Base-by-base conservation (phyloP, 2,329 filamentous ascomycete species). In the Aaosphaeria pasadenensis region DNA sequence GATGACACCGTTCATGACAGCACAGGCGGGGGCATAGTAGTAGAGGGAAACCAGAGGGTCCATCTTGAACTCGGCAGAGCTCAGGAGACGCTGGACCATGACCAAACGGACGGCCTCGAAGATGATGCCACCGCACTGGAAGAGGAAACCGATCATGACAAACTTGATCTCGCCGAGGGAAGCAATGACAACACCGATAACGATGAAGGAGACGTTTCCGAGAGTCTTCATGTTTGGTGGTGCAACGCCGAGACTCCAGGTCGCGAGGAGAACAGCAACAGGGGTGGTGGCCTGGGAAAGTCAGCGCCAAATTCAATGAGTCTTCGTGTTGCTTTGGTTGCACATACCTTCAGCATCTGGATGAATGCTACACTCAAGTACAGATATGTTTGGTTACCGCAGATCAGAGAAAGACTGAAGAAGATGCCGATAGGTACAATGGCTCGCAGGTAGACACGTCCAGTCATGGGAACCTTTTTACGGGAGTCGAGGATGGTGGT, bases 301-400 rank as follows among this genome's bases (percentile, higher is more conserved):
- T 60, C 45, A 54, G 36, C 31, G 55, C 51, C 30, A 9, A 36
- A 36, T n/a, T 42, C n/a, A 36, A 11, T 29, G 11, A 11, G 11
- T 24, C 38, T 13, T 24, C 17, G 17, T 24, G 17, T 2, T 24
- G 17, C 17, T 24, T n/a, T 11, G 5, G 33, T 35, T n/a, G 3
- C 11, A 59, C 69, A 35, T 59, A 90, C 87, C 88, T 97, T 97
- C 72, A 97, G 85, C 92, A 97, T 97, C 80, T 97, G 92, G 66
- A 97, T 97, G 73, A 97, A 97, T 51, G 92, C 88, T 50, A 97
- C 92, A 58, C 88, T 94, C 52, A 97, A 83, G 74, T 96, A 96
- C 47, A 96, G 83, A 70, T 97, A 97, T 61, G 92, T 91, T 74
- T 95, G 75, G 77, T 97, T 97, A 67, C 91, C 91, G 74, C 91